Percentiles rank a stretch among this genome's conserved stretches.
Conservation (phyloP, 176 grass and related monocot genomes). For the Eleusine coracana region DNA sequence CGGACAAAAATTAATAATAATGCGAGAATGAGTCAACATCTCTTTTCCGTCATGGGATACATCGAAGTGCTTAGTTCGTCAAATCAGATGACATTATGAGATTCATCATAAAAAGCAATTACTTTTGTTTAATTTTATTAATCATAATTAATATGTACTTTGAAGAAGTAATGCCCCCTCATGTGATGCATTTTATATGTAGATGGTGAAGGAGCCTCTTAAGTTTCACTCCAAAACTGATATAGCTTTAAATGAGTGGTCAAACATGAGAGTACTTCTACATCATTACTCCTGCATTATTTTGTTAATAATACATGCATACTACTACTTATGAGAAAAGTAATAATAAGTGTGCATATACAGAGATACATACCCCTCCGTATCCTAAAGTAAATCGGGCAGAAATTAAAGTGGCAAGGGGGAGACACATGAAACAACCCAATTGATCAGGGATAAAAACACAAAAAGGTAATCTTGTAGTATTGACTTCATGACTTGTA, state of each 20-base stretch:
- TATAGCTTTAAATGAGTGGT: not conserved
- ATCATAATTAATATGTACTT: too few species aligned
- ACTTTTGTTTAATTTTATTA: too few species aligned
- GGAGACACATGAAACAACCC: not conserved
- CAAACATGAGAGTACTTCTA: not conserved
- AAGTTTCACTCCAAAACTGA: not conserved
- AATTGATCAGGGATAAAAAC: not conserved
- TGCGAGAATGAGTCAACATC: not conserved
- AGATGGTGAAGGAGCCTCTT: too few species aligned
- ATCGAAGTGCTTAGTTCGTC: not conserved
- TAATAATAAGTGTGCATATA: too few species aligned
- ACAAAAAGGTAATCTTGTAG: too few species aligned
- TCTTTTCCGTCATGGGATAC: not conserved
- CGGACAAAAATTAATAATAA: not conserved
- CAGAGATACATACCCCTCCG: too few species aligned
- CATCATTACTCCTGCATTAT: not conserved
- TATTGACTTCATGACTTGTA: constrained; percentile 7
- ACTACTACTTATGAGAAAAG: too few species aligned
- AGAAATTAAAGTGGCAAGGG: not conserved
- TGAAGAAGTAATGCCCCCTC: too few species aligned
- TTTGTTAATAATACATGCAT: not conserved
- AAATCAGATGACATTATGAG: not conserved
- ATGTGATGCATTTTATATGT: not conserved
- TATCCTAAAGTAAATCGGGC: not conserved
- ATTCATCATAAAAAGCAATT: not conserved